Percentiles rank a stretch among this genome's conserved stretches.
Evolutionary conservation across 2,329 filamentous ascomycete species (phyloP).

Genomic region (Hypoxylon sp.): DNA sequence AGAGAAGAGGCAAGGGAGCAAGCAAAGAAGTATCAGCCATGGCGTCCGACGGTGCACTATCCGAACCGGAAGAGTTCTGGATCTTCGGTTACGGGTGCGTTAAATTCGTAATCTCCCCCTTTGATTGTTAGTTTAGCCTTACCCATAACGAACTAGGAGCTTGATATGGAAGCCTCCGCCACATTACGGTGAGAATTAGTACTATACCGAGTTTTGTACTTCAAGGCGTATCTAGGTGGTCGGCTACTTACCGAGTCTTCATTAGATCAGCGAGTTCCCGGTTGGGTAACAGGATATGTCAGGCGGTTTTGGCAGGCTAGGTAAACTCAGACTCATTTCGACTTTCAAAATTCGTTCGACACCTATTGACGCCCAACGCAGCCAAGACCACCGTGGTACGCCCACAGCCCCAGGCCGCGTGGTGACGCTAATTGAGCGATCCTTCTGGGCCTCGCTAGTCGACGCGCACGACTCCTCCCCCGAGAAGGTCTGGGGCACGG

Average conservation of each 20-base stretch:
- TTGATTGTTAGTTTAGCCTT: conserved; percentile 5
- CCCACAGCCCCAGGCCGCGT: conserved; percentile 88
- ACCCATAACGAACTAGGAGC: conserved; percentile 65
- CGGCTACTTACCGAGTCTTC: conserved; percentile 13
- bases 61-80: conserved; percentile 77
- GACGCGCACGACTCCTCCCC: conserved; percentile 69
- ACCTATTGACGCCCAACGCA: conserved; percentile 52
- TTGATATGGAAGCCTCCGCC: conserved; percentile 98
- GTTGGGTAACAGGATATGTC: conserved; percentile 93
- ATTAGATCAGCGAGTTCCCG: conserved; percentile 82
- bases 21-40: conserved; percentile 19
- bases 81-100: conserved; percentile 94
- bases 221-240: neutral
- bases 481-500: conserved; percentile 86
- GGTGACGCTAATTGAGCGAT: conserved; percentile 86
- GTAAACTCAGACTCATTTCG: conserved; percentile 39
- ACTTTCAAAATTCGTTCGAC: conserved; percentile 2
- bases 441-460: conserved; percentile 82
- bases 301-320: conserved; percentile 99
- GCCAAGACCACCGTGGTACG: conserved; percentile 94
- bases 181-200: conserved; percentile 84
- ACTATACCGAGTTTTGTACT: neutral
- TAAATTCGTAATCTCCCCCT: conserved; percentile 4
- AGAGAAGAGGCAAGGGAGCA: neutral
- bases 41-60: conserved; percentile 48